A percentile compares a stretch with the other conserved stretches of the same genome.
phyloP scores from a whole-genome alignment of 75 land plant genomes.

The Sequoiadendron giganteum region DNA sequence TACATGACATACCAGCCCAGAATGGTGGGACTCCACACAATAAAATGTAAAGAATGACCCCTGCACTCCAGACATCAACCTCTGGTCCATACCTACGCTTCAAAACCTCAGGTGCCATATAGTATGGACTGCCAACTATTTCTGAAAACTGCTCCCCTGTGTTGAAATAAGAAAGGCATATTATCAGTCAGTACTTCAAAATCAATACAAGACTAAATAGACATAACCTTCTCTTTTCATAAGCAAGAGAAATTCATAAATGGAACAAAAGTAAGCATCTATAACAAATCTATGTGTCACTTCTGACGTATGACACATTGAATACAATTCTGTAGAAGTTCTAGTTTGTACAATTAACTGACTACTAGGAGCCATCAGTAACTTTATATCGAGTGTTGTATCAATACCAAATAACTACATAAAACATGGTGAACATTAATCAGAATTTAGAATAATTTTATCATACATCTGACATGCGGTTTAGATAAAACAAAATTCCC shows the following conservation, averaged over 20 bases:
- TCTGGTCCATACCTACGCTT: conserved; percentile 72
- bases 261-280: not conserved
- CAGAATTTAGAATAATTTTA: not conserved
- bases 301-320: not conserved
- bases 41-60: conserved; percentile 71
- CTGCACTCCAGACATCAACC: conserved; percentile 80
- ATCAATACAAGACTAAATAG: not conserved
- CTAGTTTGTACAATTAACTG: not conserved
- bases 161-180: not conserved
- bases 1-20: conserved; percentile 61
- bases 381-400: not conserved
- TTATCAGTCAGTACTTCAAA: not conserved
- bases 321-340: not conserved
- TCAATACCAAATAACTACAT: not conserved
- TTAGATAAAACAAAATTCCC: not conserved
- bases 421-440: not conserved
- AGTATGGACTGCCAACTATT: conserved; percentile 84
- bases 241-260: not conserved
- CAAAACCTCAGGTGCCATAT: conserved; percentile 81
- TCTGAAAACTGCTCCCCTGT: conserved; percentile 65
- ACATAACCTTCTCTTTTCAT: not conserved
- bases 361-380: not conserved
- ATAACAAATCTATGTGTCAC: not conserved
- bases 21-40: conserved; percentile 87
- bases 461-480: not conserved